Base-by-base conservation (phyloP, 2,329 filamentous ascomycete species). In the Apiospora aurea region DNA sequence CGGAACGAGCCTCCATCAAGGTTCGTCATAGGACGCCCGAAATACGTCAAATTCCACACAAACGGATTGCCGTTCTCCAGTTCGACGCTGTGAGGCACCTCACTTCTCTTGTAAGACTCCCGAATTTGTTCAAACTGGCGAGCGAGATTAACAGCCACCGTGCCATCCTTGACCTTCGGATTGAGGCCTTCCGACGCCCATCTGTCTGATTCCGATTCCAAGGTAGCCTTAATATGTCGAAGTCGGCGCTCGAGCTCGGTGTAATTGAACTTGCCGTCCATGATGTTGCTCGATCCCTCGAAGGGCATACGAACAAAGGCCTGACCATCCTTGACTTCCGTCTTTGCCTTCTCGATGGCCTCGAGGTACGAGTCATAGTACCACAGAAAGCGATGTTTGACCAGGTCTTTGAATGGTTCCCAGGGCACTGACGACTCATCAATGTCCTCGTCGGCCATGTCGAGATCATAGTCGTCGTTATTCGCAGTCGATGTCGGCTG, bases 361-460 rank as follows among this genome's bases (percentile, higher is more conserved):
- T 88, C 85, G 29, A 96, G 85, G 79, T 98, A 98, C 3, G 93
- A 93, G 75, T 97, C 93, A 81, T 94, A 97, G 83, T 98, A 98
- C 96, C 96, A 98, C 18, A 98, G 85, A 79, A 98, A 98, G 1
- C 95, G 91, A 49, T 93, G 91, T 82, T 98, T 98, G 86, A 93
- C 94, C 6, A 97, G 86, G 78, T 98, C 96, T 75, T 91, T 92
- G 84, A 98, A 98, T 0, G 95, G 94, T 75, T 97, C 93, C 81
- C 94, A 97, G 0, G 89, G 87, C 0, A 89, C 79, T 10, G 78
- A 82, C 0, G 82, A 80, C 53, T 92, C 90, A 18, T 89, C 72
- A 82, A 85, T 26, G 80, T 80, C 78, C 24, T 81, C 76, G 47
- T 87, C 84, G 71, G 86, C 84, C 49, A 86, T 83, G 57, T 87